Evolutionary conservation across 306 rosid species (phyloP).

Genomic region (Fagus sylvatica): DNA sequence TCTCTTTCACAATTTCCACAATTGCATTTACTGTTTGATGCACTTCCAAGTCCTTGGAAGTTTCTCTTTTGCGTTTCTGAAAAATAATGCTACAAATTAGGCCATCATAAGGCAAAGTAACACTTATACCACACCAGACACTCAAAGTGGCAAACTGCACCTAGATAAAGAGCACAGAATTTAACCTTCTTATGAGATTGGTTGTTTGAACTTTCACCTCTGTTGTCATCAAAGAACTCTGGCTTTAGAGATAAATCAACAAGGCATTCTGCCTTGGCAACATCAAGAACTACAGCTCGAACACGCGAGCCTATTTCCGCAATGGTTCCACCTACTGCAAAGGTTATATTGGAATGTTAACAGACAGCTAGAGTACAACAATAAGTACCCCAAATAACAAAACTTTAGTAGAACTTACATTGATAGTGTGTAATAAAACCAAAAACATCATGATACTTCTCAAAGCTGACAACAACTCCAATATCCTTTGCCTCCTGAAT

Average conservation of each 20-base stretch:
- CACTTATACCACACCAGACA: not conserved
- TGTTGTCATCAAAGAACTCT: conserved; percentile 49
- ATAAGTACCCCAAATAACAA: conserved; percentile 15
- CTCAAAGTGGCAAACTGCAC: not conserved
- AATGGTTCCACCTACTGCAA: conserved; percentile 57
- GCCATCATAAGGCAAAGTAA: conserved; percentile 15
- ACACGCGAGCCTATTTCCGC: conserved; percentile 63
- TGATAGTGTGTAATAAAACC: conserved; percentile 79
- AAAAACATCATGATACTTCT: conserved; percentile 63
- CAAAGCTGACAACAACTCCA: conserved; percentile 77
- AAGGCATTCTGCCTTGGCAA: conserved; percentile 68
- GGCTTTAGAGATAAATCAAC: conserved; percentile 78
- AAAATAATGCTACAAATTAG: conserved; percentile 23
- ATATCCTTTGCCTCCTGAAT: conserved; percentile 70
- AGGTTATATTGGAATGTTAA: conserved; percentile 18
- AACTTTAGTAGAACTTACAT: conserved; percentile 46
- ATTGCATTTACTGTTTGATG: conserved; percentile 72
- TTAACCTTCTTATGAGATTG: conserved; percentile 66
- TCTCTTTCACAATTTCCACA: conserved; percentile 84
- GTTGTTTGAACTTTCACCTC: conserved; percentile 46
- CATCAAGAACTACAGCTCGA: conserved; percentile 83
- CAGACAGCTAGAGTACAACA: conserved; percentile 4
- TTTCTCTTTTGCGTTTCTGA: conserved; percentile 78
- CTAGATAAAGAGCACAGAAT: not conserved
- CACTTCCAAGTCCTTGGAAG: conserved; percentile 49